Evolutionary conservation across 805 yeast species (phyloP), one percentile per base, ranked within the genome.

Genomic region (Yarrowia hollandica): DNA sequence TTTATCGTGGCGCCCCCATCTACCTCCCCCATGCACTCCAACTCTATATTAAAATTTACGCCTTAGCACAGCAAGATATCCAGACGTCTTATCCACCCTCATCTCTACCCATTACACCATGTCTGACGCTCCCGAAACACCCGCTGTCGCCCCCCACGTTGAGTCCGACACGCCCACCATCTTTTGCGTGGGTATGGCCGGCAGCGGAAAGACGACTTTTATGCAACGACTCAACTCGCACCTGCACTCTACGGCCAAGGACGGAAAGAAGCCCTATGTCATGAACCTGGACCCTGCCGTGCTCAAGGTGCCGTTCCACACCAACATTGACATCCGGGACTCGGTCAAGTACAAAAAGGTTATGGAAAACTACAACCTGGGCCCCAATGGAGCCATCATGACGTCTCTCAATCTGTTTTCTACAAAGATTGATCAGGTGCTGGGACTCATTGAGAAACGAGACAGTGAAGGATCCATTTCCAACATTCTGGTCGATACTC

Each of bases 321-420:
- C 96, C 38, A 90, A 94, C 69, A 90, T 94, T 62, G 99, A 94
- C 73, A 94, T 94, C 63, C 79, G 99, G 68, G 99, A 94, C 72
- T 88, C 97, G 0, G 89, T 94, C 62, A 92, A 94, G 70, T 94
- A 94, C 72, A 88, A 87, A 64, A 90, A 94, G 68, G 98, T 94
- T 41, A 94, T 92, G 98, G 94, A 90, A 66, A 91, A 91, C 69
- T 75, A 92, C 70, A 86, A 88, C 61, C 73, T 94, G 60, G 99
- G 99, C 0, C 99, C 99, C 12, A 94, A 94, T 69, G 99, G 99
- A 60, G 98, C 98, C 2, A 94, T 94, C 69, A 96, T 95, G 64
- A 94, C 99, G 0, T 89, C 96, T 18, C 77, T 94, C 62, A 94
- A 94, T 69, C 75, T 94, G 55, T 94, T 94, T 69, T 78, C 97